Percentiles rank a stretch among this genome's conserved stretches.
These are phyloP conservation scores for Pulveroboletus sp. DNA, from an alignment of 768 basidiomycete species.

Conservation along the genomic window DNA sequence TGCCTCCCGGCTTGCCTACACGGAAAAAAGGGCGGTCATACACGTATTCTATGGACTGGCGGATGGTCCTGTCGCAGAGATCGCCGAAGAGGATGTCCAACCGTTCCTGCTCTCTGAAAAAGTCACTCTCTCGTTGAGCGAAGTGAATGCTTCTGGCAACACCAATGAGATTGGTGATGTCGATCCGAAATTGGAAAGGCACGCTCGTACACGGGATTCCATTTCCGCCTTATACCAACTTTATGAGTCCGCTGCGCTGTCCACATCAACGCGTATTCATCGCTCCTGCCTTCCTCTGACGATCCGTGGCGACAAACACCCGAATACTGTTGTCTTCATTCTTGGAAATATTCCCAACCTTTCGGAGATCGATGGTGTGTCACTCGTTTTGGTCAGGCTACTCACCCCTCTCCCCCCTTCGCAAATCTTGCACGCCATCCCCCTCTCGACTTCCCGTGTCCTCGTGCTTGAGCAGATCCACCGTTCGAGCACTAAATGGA, in stretches of 20 bases:
- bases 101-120: conserved; percentile 57
- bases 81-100: conserved; percentile 56
- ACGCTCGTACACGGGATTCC: conserved; percentile 7
- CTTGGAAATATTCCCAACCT: conserved; percentile 53
- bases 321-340: conserved; percentile 68
- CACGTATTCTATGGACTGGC: conserved; percentile 69
- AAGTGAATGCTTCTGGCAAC: conserved; percentile 26
- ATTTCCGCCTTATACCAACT: conserved; percentile 41
- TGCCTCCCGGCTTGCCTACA: conserved; percentile 73
- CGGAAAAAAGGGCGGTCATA: conserved; percentile 73
- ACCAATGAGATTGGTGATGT: neutral
- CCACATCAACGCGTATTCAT: conserved; percentile 60
- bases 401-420: conserved; percentile 65
- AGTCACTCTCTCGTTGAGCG: conserved; percentile 25
- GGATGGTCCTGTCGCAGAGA: conserved; percentile 43
- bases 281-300: conserved; percentile 58
- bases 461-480: conserved; percentile 81
- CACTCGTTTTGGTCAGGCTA: conserved; percentile 63
- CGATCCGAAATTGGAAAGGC: neutral
- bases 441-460: conserved; percentile 60
- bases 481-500: conserved; percentile 81
- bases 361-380: conserved; percentile 52
- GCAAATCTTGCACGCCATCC: conserved; percentile 56
- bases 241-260: conserved; percentile 67
- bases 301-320: conserved; percentile 49